Evolutionary conservation across 345 rosid species (phyloP), one percentile per base, ranked within the genome.

Genomic region (Cardiospermum halicacabum): DNA sequence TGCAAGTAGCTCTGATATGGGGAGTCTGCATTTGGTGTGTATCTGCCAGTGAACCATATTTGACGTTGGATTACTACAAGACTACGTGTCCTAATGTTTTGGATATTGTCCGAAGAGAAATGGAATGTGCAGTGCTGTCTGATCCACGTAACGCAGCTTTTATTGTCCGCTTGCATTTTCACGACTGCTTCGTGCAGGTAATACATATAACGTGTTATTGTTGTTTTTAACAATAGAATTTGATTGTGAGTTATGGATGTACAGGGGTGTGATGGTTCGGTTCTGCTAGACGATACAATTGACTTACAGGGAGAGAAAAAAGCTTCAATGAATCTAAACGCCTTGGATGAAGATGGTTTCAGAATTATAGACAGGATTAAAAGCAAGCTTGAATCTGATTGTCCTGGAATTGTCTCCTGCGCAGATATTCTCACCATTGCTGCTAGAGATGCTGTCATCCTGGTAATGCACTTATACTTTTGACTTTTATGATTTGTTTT

Each of bases 151-250:
- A 82, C 53, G 97, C 98, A 2, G 97, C 98, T 42, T 62, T 84
- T 26, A 7, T 85, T 3, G 57, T 86, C 5, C 84, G 92, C 30
- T 60, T 93, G 60, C 97, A 93, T 77, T 88, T 93, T 79, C 97
- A 93, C 9, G 97, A 90, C 58, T 93, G 97, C 71, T 90, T 93
- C 58, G 91, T 88, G 48, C 96, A 93, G 91, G 98, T 92, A n/a
- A n/a, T n/a, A n/a, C n/a, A n/a, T n/a, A n/a, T n/a, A n/a, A n/a
- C n/a, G n/a, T n/a, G n/a, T n/a, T n/a, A n/a, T n/a, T n/a, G n/a
- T n/a, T n/a, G n/a, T n/a, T n/a, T n/a, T n/a, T n/a, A 39, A 39
- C 10, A 43, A 7, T 7, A 47, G 3, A 47, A n/a, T 45, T 47
- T 47, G 51, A 47, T 47, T 16, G 49, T 43, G 18, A 31, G 43